Percentiles rank a stretch among this genome's conserved stretches.
These are phyloP conservation scores for Paraphaeosphaeria sporulosa DNA, from an alignment of 2,329 filamentous ascomycete genomes.

Conservation along the genomic window DNA sequence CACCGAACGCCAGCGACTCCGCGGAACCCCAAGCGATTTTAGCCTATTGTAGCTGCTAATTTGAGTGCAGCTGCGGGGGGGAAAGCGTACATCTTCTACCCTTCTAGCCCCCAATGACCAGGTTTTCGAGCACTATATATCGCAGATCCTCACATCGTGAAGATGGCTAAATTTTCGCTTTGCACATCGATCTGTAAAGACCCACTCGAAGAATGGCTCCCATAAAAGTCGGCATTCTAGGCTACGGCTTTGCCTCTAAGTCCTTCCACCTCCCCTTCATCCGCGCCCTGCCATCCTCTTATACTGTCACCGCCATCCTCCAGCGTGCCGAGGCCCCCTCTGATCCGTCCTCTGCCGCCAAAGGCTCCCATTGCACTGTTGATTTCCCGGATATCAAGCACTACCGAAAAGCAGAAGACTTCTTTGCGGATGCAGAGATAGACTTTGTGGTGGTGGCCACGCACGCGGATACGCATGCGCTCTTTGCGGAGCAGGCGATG, in stretches of 20 bases:
- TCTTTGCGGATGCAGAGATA: constrained; percentile 6
- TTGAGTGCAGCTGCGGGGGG: neutral
- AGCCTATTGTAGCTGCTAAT: neutral
- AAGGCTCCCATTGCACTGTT: constrained; percentile 8
- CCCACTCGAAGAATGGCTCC: neutral
- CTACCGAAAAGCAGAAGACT: constrained; percentile 3
- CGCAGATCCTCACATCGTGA: no score
- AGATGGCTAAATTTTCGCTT: no score
- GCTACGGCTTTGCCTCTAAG: constrained; percentile 10
- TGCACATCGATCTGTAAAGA: no score
- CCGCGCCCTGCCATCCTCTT: neutral
- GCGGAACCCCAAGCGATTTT: neutral
- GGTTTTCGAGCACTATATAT: no score
- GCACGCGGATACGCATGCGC: no score
- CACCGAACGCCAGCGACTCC: neutral
- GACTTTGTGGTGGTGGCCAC: constrained; percentile 11
- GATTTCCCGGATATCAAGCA: constrained; percentile 7
- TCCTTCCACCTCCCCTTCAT: constrained; percentile 12
- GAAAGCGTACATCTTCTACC: neutral
- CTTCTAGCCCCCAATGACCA: neutral
- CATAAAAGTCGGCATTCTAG: constrained; percentile 12
- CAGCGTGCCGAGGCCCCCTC: neutral
- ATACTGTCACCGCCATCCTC: neutral
- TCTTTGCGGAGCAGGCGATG: neutral
- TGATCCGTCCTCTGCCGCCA: neutral